Conservation (phyloP, 495 filamentous ascomycete genomes). For the Trypethelium eluteriae region DNA sequence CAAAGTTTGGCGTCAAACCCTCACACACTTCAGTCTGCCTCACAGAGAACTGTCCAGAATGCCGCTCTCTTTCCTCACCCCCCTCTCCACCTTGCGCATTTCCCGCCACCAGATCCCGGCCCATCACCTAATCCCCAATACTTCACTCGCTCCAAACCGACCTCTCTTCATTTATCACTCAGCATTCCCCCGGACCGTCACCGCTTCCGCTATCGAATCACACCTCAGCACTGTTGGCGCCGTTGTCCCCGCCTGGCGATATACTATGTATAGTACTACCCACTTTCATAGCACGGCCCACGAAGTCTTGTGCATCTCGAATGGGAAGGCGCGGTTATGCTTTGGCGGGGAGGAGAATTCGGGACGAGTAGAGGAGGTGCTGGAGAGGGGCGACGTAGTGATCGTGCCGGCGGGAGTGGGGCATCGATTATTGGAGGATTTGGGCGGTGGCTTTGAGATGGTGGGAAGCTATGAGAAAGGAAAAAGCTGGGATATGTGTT, state of each 20-base stretch:
- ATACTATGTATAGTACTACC: constrained; percentile 56
- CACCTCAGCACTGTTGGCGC: constrained; percentile 47
- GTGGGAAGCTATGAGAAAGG: constrained; percentile 56
- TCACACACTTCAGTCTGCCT: neutral
- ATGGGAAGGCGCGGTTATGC: constrained; percentile 53
- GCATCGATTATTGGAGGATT: constrained; percentile 54
- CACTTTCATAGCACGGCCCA: constrained; percentile 63
- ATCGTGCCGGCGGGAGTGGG: constrained; percentile 60
- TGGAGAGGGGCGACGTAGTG: constrained; percentile 55
- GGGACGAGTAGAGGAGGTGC: constrained; percentile 45
- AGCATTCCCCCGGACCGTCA: constrained; percentile 40
- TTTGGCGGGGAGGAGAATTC: constrained; percentile 61
- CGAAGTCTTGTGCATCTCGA: constrained; percentile 55
- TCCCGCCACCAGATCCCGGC: constrained; percentile 52
- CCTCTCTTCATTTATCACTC: constrained; percentile 52
- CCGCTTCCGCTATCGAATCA: constrained; percentile 42
- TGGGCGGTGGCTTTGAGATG: constrained; percentile 52
- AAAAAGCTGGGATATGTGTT: constrained; percentile 62
- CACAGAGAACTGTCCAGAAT: constrained; percentile 4
- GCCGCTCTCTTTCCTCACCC: constrained; percentile 33
- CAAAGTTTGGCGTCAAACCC: neutral
- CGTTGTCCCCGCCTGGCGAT: constrained; percentile 57
- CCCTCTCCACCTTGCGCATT: constrained; percentile 44
- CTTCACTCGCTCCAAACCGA: constrained; percentile 50
- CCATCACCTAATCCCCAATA: constrained; percentile 55